phyloP scores from a whole-genome alignment of 2,329 filamentous ascomycete species.

The Trichoderma guizhouense region DNA sequence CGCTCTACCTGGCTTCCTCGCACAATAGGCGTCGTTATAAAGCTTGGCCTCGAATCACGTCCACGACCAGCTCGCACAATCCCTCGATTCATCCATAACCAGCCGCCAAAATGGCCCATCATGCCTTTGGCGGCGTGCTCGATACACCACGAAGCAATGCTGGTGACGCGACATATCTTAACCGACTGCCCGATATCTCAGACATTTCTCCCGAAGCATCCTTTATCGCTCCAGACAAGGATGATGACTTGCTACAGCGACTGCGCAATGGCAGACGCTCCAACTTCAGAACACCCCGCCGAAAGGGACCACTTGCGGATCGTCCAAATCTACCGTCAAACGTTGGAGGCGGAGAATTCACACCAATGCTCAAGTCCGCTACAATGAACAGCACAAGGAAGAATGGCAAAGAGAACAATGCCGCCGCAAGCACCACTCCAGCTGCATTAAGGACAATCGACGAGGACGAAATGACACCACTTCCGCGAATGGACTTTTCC shows the following conservation, averaged over 20 bases:
- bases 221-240: conserved; percentile 74
- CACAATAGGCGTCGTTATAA: not conserved
- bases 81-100: not conserved
- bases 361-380: conserved; percentile 82
- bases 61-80: not conserved
- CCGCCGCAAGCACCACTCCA: conserved; percentile 63
- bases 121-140: conserved; percentile 61
- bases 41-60: not conserved
- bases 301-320: conserved; percentile 65
- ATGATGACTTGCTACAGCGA: conserved; percentile 66
- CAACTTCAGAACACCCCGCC: conserved; percentile 70
- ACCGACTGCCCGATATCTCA: conserved; percentile 62
- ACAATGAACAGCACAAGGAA: conserved; percentile 67
- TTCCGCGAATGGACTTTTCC: conserved; percentile 72
- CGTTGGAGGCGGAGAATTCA: conserved; percentile 76
- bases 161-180: conserved; percentile 80
- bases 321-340: conserved; percentile 67
- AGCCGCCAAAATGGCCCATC: conserved; percentile 54
- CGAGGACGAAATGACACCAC: conserved; percentile 69
- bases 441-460: conserved; percentile 59
- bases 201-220: conserved; percentile 86
- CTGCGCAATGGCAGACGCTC: conserved; percentile 64
- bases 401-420: conserved; percentile 60
- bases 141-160: conserved; percentile 83
- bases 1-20: not conserved